Evolutionary conservation across 371 early-diverging fungal genomes (phyloP), one percentile per base, ranked within the genome.

Genomic region (Blastocladiella emersonii): DNA sequence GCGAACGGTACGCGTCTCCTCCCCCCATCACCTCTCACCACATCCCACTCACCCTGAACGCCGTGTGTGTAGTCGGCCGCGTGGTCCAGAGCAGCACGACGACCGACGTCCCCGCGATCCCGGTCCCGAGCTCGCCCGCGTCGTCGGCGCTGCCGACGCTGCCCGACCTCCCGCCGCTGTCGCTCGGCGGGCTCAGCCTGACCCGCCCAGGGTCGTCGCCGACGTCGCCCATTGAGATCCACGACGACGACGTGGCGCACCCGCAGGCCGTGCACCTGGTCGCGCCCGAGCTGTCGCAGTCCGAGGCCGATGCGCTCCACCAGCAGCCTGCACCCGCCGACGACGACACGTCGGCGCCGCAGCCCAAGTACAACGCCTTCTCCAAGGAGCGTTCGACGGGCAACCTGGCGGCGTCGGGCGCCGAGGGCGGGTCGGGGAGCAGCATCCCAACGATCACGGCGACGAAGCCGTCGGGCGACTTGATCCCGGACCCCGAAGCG

Each of bases 1-100:
- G 61, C 63, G 2, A 36, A 25, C 30, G 64, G 49, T 37, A 61
- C 57, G 8, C 36, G 69, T 21, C 74, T 25, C 53, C 19, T 17
- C 7, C 7, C 30, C 2, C 2, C 17, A 13, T 51, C 6, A 15
- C n/a, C 8, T 68, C 57, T 71, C 69, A 27, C 51, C 44, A 30
- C 36, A 25, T 60, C 13, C 37, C 64, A 43, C 44, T 10, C 21
- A 34, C 34, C 25, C 17, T 60, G 3, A 19, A 21, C 45, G 12
- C n/a, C 15, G 15, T 5, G 17, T 7, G 23, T 15, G 23, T 51
- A 51, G 53, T 51, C 32, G 53, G 53, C 30, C 53, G 53, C 10
- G 53, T 51, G 27, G 32, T 30, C 30, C 53, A 27, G 8, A 27
- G 13, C 13, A 36, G 25, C 13, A 17, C 35, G 3, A 5, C n/a